These are phyloP conservation scores for Pisolithus tinctorius DNA, from an alignment of 768 basidiomycete species.

Conservation along the genomic window DNA sequence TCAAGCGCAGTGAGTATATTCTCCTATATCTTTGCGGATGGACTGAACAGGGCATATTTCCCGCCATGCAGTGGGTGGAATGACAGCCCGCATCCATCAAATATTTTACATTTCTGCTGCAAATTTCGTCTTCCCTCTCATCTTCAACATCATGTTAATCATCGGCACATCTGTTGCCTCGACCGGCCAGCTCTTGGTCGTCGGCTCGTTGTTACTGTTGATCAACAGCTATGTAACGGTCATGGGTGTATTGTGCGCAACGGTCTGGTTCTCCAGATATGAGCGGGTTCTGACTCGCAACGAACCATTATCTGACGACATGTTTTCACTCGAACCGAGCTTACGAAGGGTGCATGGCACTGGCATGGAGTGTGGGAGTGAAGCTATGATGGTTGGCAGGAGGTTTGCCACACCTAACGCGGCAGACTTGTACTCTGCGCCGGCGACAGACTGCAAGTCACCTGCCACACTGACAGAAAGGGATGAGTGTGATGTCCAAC, in stretches of 20 bases:
- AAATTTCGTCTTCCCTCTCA: slow-evolving; percentile 33
- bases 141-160: slow-evolving; percentile 28
- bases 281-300: background rate
- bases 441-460: background rate
- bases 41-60: background rate
- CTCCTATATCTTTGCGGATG: background rate
- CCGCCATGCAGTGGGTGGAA: slow-evolving; percentile 7
- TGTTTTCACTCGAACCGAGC: background rate
- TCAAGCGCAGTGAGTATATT: background rate
- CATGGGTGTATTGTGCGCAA: slow-evolving; percentile 32
- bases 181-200: background rate
- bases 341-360: background rate
- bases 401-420: background rate
- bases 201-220: slow-evolving; percentile 1
- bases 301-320: background rate
- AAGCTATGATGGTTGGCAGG: background rate
- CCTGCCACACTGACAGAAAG: too few relatives aligned
- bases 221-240: slow-evolving; percentile 26
- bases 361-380: background rate
- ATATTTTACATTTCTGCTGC: slow-evolving; percentile 30
- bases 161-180: slow-evolving; percentile 10
- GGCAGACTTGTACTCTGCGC: background rate
- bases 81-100: slow-evolving; percentile 19
- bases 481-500: too few relatives aligned
- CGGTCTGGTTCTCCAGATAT: slow-evolving; percentile 20